Base-by-base conservation (phyloP, 257 asterid genomes). In the Nicotiana noctiflora region DNA sequence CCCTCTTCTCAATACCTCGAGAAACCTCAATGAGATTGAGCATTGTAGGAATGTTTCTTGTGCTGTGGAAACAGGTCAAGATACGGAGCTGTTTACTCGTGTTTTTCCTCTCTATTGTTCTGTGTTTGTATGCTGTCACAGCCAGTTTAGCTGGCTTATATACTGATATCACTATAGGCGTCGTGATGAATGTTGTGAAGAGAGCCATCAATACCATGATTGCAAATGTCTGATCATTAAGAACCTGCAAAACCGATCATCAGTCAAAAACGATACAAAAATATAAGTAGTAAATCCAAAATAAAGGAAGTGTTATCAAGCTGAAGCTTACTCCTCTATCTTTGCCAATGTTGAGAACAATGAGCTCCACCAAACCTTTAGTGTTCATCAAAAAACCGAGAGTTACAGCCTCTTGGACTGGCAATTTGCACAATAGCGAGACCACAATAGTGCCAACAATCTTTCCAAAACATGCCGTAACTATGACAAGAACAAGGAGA, bases 331-430 rank as follows among this genome's bases (percentile, higher is more conserved):
- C 97, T 92, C 90, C 91, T 84, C 94, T 81, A 57, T 93, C 97
- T 85, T 87, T 90, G 27, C 97, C 97, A 19, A 93, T 91, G 87
- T 94, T 94, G 66, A 92, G 98, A 62, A 94, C 97, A 74, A 94
- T 94, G 84, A 94, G 94, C 87, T 92, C 97, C 29, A 94, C 98
- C 76, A 94, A 76, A 2, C 92, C 92, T 84, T 89, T 89, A n/a
- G 93, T 94, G 82, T 94, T 94, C 98, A 94, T 94, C 23, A 94
- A 84, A 40, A 94, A 88, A 21, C 97, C 98, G 32, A 94, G 97
- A 13, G 97, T 84, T 10, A 91, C 40, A 1, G 98, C 93, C 81
- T 94, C 98, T 7, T 31, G 64, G 14, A 85, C 44, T 1, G 97
- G 93, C 74, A 92, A 19, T 82, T 86, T 88, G 85, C 91, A 94